These are phyloP conservation scores for Hymenoscyphus linearis DNA, from an alignment of 2,329 filamentous ascomycete genomes.

Conservation along the genomic window DNA sequence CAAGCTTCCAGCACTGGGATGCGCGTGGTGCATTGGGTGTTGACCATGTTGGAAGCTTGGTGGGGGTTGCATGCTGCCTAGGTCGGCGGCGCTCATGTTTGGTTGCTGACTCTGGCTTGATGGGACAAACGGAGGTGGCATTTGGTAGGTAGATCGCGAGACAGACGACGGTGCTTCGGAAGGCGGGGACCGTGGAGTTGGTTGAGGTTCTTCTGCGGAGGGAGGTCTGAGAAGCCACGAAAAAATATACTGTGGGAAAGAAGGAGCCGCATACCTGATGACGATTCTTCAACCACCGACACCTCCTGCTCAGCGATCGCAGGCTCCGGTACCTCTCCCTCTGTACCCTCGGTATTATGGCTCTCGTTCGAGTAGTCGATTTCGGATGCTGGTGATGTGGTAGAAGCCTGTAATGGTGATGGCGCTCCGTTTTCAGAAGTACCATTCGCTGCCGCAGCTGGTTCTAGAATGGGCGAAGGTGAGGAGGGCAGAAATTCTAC, in stretches of 20 bases:
- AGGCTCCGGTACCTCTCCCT: constrained; percentile 5
- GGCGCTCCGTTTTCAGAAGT: constrained; percentile 9
- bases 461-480: constrained; percentile 12
- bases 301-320: constrained; percentile 16
- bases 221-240: constrained; percentile 2
- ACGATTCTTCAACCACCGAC: constrained; percentile 13
- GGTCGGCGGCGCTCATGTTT: constrained; percentile 11
- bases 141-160: constrained; percentile 35
- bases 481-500: constrained; percentile 12
- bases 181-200: constrained; percentile 17
- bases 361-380: constrained; percentile 12
- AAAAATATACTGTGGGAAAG: neutral
- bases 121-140: constrained; percentile 41
- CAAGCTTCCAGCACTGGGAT: constrained; percentile 50
- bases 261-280: constrained; percentile 15
- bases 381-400: neutral
- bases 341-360: constrained; percentile 1
- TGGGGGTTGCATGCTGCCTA: constrained; percentile 17
- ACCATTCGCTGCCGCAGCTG: constrained; percentile 15
- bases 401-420: neutral
- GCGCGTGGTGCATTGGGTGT: constrained; percentile 43
- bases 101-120: constrained; percentile 28
- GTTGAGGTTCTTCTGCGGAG: constrained; percentile 14
- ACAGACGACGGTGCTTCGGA: constrained; percentile 25
- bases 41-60: constrained; percentile 24